Evolutionary conservation across 129 eudicot genomes (phyloP).

Genomic region (Artemisia argyi): DNA sequence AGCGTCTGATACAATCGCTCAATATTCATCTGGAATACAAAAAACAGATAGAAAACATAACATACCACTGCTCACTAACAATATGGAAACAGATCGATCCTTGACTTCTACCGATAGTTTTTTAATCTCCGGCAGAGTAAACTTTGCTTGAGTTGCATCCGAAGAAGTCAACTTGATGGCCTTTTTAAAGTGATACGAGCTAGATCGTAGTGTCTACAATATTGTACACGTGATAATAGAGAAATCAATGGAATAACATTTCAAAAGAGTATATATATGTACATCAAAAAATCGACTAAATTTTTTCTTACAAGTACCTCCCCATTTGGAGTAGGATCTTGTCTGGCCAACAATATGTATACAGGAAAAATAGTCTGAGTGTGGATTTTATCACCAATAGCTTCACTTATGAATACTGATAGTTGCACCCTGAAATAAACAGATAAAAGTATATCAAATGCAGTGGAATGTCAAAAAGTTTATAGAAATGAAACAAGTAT

Average conservation of each 20-base stretch:
- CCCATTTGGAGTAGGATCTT: slow-evolving; percentile 36
- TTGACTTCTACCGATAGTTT: slow-evolving; percentile 57
- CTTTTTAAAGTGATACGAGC: slow-evolving; percentile 58
- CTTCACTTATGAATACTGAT: slow-evolving; percentile 60
- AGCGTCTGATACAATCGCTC: no score
- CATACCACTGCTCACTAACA: slow-evolving; percentile 91
- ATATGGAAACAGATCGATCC: slow-evolving; percentile 58
- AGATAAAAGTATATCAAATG: no score
- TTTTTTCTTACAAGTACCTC: slow-evolving; percentile 46
- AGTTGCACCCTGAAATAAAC: slow-evolving; percentile 55
- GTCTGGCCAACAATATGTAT: slow-evolving; percentile 47
- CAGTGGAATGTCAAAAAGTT: neutral
- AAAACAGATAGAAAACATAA: slow-evolving; percentile 2
- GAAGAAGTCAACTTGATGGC: slow-evolving; percentile 40
- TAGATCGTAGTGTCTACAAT: slow-evolving; percentile 50
- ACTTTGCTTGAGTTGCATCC: slow-evolving; percentile 36
- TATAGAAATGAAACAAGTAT: neutral
- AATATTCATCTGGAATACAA: no score
- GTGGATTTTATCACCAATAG: slow-evolving; percentile 42
- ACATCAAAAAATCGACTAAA: neutral
- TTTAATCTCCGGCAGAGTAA: slow-evolving; percentile 78
- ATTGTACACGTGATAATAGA: slow-evolving; percentile 29
- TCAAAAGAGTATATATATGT: no score
- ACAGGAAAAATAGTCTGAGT: slow-evolving; percentile 58
- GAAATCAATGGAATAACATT: slow-evolving; percentile 13